Evolutionary conservation across 805 yeast species (phyloP).

Genomic region (Yamadazyma ubonensis): DNA sequence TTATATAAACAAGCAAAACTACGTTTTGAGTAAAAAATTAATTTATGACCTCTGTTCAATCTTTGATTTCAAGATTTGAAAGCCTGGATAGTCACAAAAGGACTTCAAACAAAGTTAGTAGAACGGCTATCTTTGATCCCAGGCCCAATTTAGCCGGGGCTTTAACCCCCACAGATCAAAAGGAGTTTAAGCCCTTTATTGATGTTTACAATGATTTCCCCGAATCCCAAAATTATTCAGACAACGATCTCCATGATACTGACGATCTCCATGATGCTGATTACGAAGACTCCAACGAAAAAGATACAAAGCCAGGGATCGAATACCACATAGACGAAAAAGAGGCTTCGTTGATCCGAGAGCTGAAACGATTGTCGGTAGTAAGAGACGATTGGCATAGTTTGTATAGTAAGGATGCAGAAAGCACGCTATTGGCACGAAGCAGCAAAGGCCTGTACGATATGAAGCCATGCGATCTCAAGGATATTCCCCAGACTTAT

Average conservation of each 20-base stretch:
- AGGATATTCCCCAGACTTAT: not conserved
- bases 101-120: constrained; percentile 1
- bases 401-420: constrained; percentile 1
- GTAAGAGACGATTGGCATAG: constrained; percentile 6
- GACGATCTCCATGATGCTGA: no score
- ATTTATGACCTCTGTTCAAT: constrained; percentile 8
- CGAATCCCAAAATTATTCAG: no score
- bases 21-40: not conserved
- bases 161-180: constrained; percentile 3
- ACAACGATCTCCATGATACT: no score
- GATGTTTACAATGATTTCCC: constrained; percentile 1
- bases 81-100: not conserved
- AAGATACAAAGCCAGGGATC: not conserved
- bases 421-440: not conserved
- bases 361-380: constrained; percentile 5
- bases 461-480: no score
- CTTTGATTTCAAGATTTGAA: constrained; percentile 12
- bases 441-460: not conserved
- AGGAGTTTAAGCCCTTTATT: not conserved
- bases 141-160: constrained; percentile 7
- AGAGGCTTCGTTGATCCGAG: constrained; percentile 1
- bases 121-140: constrained; percentile 8
- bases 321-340: not conserved
- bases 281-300: not conserved
- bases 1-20: constrained; percentile 3